Evolutionary conservation across 768 basidiomycete species (phyloP), one percentile per base, ranked within the genome.

Genomic region (Boletus fagicola): DNA sequence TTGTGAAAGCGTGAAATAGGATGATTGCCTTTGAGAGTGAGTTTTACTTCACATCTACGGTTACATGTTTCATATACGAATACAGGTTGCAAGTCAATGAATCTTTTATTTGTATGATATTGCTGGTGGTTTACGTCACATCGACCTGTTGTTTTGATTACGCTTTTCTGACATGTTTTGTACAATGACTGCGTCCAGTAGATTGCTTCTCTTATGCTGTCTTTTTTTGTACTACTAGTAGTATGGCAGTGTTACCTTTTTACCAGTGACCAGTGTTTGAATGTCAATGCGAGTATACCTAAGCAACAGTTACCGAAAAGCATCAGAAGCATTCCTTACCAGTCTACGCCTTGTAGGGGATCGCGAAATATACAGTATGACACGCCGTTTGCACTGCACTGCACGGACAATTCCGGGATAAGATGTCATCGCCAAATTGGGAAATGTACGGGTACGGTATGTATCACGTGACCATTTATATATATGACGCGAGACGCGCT

Each of bases 401-500:
- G 28, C 28, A 28, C 28, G 28, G 28, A 28, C 28, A 28, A 5
- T 28, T 28, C 5, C 28, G 28, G 28, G 5, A 5, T 5, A 28
- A 6, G 5, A 28, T 13, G 49, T 33, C 13, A 53, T 63, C 36
- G n/a, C 62, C 57, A 57, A 62, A 64, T 59, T 20, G 5, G 56
- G 68, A 60, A 56, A 57, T 51, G 46, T 10, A 63, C 35, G 10
- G 30, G 35, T 24, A 45, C 35, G 48, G 58, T 35, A 47, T 45
- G 0, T 18, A 20, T 72, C 71, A 72, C 71, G 71, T 72, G 71
- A 68, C 35, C 36, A 12, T 8, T 8, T 72, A 67, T 73, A 70
- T 72, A 73, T 71, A 65, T 66, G 66, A 70, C 66, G 67, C 68
- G 64, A 60, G 57, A 64, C 66, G 62, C 63, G 61, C 35, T 71